These are phyloP conservation scores for Ogataea dorogensis DNA, from an alignment of 805 yeast species.

Conservation along the genomic window DNA sequence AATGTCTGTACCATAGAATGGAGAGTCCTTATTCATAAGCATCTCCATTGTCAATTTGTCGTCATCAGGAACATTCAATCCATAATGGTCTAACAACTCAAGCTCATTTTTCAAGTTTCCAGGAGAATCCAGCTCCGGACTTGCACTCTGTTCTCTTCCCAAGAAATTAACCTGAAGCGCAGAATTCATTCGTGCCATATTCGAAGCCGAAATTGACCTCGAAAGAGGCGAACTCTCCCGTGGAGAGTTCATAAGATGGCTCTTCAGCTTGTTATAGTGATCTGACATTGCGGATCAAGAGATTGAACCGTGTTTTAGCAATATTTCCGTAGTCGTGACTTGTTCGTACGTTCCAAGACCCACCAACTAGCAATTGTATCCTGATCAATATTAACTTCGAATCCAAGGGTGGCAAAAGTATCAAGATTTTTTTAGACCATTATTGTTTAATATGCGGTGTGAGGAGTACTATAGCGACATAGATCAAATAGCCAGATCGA, in stretches of 20 bases:
- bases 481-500: no score
- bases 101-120: constrained; percentile 20
- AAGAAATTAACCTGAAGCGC: constrained; percentile 4
- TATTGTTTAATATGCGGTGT: background rate
- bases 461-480: no score
- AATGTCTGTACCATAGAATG: constrained; percentile 25
- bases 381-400: background rate
- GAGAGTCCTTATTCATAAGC: constrained; percentile 24
- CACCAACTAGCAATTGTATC: background rate
- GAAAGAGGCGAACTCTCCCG: constrained; percentile 29
- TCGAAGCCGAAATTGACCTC: constrained; percentile 25
- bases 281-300: constrained; percentile 7
- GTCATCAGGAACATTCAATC: constrained; percentile 61
- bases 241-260: constrained; percentile 18
- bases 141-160: constrained; percentile 4
- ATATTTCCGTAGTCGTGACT: no score
- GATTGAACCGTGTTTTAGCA: no score
- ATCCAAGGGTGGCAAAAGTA: constrained; percentile 6
- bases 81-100: constrained; percentile 31
- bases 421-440: constrained; percentile 1
- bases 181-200: constrained; percentile 17
- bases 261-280: constrained; percentile 13
- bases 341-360: no score
- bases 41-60: constrained; percentile 32
- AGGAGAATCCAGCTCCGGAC: background rate